Base-by-base conservation (phyloP, 208 protist genomes). In the Trypanosoma platydactyli region DNA sequence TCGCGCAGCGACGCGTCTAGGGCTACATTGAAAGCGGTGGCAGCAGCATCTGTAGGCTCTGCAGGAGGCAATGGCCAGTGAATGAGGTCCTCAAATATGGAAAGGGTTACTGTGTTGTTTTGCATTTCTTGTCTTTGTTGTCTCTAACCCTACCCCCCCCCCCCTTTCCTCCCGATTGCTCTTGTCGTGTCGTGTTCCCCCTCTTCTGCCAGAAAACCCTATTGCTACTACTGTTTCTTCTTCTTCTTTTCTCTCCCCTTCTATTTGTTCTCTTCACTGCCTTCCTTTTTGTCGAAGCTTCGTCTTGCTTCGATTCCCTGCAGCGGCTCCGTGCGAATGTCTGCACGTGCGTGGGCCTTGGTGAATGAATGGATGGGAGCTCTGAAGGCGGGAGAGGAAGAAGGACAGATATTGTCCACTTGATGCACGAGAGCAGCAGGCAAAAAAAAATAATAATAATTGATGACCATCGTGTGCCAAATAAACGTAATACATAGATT, bases 21-120 rank as follows among this genome's bases (percentile, higher is more conserved):
- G 20, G 12, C 33, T 9, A 11, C 33, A 49, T 12, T 58, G 9
- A 44, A 40, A 25, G 40, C 50, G 33, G 48, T 51, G 46, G 38
- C 16, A 38, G 42, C 49, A 33, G 20, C 42, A 40, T 38, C 57
- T 1, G 48, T 51, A 41, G 67, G 71, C 24, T 71, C 62, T 40
- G 48, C 30, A 9, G 75, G 62, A 0, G 77, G 67, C 15, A 88
- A 57, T 42, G 83, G 84, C 88, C 83, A 89, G 61, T 89, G 82
- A 38, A 89, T 73, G 22, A 94, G 81, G 59, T 94, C 81, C 69
- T 94, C 83, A 15, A 91, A 52, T 27, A 90, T 74, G 5, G 88
- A 76, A 27, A 94, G 81, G 15, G 75, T 73, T 18, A 90, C 83
- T 0, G 84, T 73, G 25, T 74, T 76, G 59, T 88, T 90, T 20